These are phyloP conservation scores for Albophoma yamanashiensis DNA, from an alignment of 2,329 filamentous ascomycete genomes.

Conservation along the genomic window DNA sequence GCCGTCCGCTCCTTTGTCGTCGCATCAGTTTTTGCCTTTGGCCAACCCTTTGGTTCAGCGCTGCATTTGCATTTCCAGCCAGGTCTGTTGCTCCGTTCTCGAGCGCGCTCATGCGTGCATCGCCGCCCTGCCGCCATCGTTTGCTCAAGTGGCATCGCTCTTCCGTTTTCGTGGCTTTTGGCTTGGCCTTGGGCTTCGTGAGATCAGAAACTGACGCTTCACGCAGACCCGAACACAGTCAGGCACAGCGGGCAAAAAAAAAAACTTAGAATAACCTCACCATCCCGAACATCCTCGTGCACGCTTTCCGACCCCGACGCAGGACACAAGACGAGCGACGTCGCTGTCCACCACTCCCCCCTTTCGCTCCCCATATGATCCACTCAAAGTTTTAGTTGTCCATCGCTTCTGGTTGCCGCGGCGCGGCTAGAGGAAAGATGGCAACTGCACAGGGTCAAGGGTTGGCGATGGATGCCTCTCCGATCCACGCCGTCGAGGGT, in stretches of 20 bases:
- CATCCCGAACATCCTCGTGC: background rate
- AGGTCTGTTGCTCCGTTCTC: slow-evolving; percentile 8
- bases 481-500: slow-evolving; percentile 13
- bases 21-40: slow-evolving; percentile 18
- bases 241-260: background rate
- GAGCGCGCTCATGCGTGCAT: slow-evolving; percentile 2
- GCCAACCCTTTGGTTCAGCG: slow-evolving; percentile 11
- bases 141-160: background rate
- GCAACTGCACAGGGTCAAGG: slow-evolving; percentile 28
- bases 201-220: background rate
- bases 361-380: slow-evolving; percentile 26
- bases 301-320: background rate
- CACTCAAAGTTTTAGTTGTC: slow-evolving; percentile 23
- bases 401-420: slow-evolving; percentile 34
- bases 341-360: background rate
- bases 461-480: slow-evolving; percentile 14
- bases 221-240: background rate
- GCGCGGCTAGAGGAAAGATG: slow-evolving; percentile 35
- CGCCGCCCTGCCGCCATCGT: background rate
- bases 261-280: background rate
- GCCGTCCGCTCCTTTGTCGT: slow-evolving; percentile 45
- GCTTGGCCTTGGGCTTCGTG: background rate
- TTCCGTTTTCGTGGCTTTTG: background rate
- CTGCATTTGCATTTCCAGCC: slow-evolving; percentile 12
- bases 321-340: background rate